A percentile compares a stretch with the other conserved stretches of the same genome.
Conservation (phyloP, 2,329 filamentous ascomycete genomes). For the Lecanicillium sp. region DNA sequence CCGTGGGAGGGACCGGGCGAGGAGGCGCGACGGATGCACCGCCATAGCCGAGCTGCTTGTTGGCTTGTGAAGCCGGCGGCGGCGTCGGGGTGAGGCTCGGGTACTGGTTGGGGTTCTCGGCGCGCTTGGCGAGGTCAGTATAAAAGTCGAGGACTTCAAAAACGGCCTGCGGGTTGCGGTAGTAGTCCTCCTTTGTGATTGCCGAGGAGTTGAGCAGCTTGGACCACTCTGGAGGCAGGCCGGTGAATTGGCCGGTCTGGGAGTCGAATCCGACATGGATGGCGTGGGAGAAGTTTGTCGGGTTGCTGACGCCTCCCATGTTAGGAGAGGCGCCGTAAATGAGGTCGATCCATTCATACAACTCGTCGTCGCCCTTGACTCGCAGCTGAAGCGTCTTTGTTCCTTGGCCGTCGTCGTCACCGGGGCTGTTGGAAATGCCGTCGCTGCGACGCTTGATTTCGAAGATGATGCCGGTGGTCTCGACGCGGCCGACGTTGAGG, state of each 20-base stretch:
- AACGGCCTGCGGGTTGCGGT: constrained; percentile 85
- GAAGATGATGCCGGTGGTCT: constrained; percentile 85
- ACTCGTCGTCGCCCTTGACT: constrained; percentile 90
- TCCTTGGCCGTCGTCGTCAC: constrained; percentile 65
- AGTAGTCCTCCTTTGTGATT: constrained; percentile 97
- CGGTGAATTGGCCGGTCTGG: constrained; percentile 89
- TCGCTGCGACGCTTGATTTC: constrained; percentile 77
- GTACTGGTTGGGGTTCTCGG: constrained; percentile 63
- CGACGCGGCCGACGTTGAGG: constrained; percentile 81
- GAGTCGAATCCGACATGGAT: constrained; percentile 98
- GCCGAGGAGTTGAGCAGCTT: constrained; percentile 92
- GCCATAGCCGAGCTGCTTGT: constrained; percentile 56
- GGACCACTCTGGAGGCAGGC: constrained; percentile 92
- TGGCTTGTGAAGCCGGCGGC: constrained; percentile 45
- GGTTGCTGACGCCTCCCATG: constrained; percentile 97
- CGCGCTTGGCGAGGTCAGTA: constrained; percentile 71
- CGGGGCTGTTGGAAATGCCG: constrained; percentile 61
- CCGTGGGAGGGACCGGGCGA: constrained; percentile 47
- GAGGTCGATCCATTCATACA: constrained; percentile 98
- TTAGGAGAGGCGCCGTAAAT: constrained; percentile 95
- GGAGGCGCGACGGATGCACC: constrained; percentile 60
- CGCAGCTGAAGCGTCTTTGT: constrained; percentile 83
- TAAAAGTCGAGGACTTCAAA: constrained; percentile 81
- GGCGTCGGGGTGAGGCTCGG: constrained; percentile 62
- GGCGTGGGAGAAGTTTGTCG: constrained; percentile 94